These are phyloP conservation scores for Coleophoma eucalyptorum DNA, from an alignment of 2,329 filamentous ascomycete genomes.

Conservation along the genomic window DNA sequence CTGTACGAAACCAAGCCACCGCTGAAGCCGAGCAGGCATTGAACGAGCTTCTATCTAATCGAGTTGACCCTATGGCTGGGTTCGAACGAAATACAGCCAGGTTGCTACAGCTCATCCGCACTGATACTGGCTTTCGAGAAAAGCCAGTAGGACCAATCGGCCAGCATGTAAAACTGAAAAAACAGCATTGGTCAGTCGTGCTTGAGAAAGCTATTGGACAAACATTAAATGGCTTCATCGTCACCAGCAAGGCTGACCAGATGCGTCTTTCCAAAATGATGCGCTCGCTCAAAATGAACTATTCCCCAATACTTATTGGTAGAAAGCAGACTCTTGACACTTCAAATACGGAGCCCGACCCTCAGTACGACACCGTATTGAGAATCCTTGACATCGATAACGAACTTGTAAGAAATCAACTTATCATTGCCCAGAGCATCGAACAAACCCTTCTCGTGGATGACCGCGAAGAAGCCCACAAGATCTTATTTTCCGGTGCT, in stretches of 20 bases:
- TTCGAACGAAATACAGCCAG: slow-evolving; percentile 60
- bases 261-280: slow-evolving; percentile 64
- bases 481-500: slow-evolving; percentile 61
- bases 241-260: slow-evolving; percentile 73
- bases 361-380: slow-evolving; percentile 71
- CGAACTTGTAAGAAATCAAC: slow-evolving; percentile 69
- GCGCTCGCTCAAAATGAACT: slow-evolving; percentile 44
- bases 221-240: slow-evolving; percentile 73
- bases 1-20: slow-evolving; percentile 50
- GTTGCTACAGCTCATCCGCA: slow-evolving; percentile 65
- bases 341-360: slow-evolving; percentile 68
- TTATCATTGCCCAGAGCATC: slow-evolving; percentile 79
- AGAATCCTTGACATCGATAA: slow-evolving; percentile 80
- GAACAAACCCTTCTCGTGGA: slow-evolving; percentile 82
- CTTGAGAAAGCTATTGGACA: slow-evolving; percentile 74
- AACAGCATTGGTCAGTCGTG: slow-evolving; percentile 79
- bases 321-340: slow-evolving; percentile 52
- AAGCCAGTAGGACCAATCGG: slow-evolving; percentile 84
- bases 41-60: slow-evolving; percentile 48
- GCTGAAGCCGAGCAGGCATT: slow-evolving; percentile 46
- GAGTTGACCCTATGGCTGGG: slow-evolving; percentile 56
- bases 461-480: slow-evolving; percentile 60
- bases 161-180: slow-evolving; percentile 67
- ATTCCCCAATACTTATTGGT: slow-evolving; percentile 61
- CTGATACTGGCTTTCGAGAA: slow-evolving; percentile 63